Base-by-base conservation (phyloP, 2,329 filamentous ascomycete genomes). In the Thermothelomyces thermophilus region DNA sequence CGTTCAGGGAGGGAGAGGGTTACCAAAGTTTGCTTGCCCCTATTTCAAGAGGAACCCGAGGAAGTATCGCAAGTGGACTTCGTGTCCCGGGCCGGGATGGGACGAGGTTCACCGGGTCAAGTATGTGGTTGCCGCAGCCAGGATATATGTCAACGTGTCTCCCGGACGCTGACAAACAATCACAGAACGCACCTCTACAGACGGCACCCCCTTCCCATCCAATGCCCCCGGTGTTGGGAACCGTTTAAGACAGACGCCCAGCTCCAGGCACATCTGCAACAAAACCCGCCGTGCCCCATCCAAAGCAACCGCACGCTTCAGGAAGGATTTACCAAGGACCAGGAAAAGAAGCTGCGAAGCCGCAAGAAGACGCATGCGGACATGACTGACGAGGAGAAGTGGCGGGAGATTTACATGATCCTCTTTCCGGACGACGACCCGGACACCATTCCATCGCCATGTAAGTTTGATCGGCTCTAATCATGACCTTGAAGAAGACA, bases 41-140 rank as follows among this genome's bases (percentile, higher is more conserved):
- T 61, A 60, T 47, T 61, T 56, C 54, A 60, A 61, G 52, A 44
- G 57, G 3, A 60, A 61, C 30, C 57, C 53, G 3, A 56, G 39
- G 9, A 59, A 60, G 43, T 61, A 61, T 28, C 51, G 51, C 11
- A 58, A 58, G 13, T 60, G 58, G 58, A 60, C 59, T 1, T 59
- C 58, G 2, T 61, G 59, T 20, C 57, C 57, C 3, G 59, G 59
- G 0, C 58, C 58, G 4, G 59, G 59, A 17, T 61, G 58, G 58
- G 57, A 58, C 20, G 57, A 60, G 31, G 53, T 61, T 11, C 59
- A 61, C 36, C 53, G 59, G 3, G 58, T 60, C 41, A 61, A 60
- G 58, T 60, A 53, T 5, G 55, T 39, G n/a, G n/a, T 13, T 10
- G 14, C 14, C 16, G 8, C 14, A 11, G 33, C 7, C 30, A 31